Base-by-base conservation (phyloP, 2,329 filamentous ascomycete genomes). In the Coniochaeta sp. region DNA sequence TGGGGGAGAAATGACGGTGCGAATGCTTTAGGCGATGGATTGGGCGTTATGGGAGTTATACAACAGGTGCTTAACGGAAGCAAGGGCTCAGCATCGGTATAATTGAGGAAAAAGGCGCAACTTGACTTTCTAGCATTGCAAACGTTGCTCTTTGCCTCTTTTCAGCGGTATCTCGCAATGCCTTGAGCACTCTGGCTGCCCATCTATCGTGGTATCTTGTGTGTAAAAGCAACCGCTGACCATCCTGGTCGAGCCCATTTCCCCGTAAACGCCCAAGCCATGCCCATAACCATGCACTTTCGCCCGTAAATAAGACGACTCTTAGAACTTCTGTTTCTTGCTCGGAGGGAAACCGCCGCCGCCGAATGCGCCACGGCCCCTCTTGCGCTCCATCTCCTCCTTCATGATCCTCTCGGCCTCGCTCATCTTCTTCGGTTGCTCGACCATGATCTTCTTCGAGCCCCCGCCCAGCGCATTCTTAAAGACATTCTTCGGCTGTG, bases 351-450 rank as follows among this genome's bases (percentile, higher is more conserved):
- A 74, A 16, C 69, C 70, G 50, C 74, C 73, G 0, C 76, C 75
- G 1, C 66, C 67, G n/a, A n/a, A n/a, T 4, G 64, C 64, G 9
- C 74, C 77, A 47, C 81, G 72, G 30, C 75, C 68, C 51, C 85
- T 75, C 64, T 90, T 91, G 57, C 78, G 76, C 60, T 90, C 86
- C 68, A 89, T 77, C 63, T 91, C 87, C 60, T 88, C 86, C 67
- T 86, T 89, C 91, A 95, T 96, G 61, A 94, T 95, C 50, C 86
- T 79, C 69, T 92, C 90, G 3, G 85, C 86, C 64, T 95, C 89
- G 61, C 87, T 92, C 80, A 95, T 92, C 61, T 88, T 94, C 75
- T 88, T 90, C 2, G 83, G 84, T 51, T 79, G 78, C 55, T 82
- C 82, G 3, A 80, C 70, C 10, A 74, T 77, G 28, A 71, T 60